Evolutionary conservation across 1,284 basidiomycete genomes (phyloP), one percentile per base, ranked within the genome.

Genomic region (Tilletiopsis washingtonensis): DNA sequence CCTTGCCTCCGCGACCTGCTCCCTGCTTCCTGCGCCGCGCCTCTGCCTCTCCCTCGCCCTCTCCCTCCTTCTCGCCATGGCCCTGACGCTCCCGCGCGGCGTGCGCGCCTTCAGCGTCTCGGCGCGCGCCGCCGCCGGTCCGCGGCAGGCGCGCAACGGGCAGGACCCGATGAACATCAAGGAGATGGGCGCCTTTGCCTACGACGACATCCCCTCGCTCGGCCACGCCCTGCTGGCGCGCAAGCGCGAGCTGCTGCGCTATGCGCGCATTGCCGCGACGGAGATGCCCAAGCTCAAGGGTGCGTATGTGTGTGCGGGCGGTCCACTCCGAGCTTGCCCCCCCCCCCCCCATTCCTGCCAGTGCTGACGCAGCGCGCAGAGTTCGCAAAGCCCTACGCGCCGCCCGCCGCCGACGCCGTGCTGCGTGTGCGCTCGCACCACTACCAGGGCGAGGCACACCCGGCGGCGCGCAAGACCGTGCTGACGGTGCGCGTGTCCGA

Each of bases 391-490:
- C 39, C 47, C 2, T 75, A 72, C 57, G 47, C 42, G 9, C 68
- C 67, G 11, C 74, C 75, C 1, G 39, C 54, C 1, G 12, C 47
- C 0, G 9, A 43, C 3, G 39, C 62, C 14, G 51, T 68, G 27
- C 48, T 73, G 15, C 47, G 56, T 54, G 65, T 68, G 57, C 53
- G 71, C 15, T 67, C 70, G 51, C 62, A 67, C 51, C 74, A 75
- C 58, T 74, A 69, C 48, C 73, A 75, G 46, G 75, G 74, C 40
- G 69, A 75, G 40, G 47, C 47, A 9, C 74, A 75, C 56, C 74
- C 75, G 3, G 71, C 59, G 9, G 60, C 66, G 17, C 63, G 70
- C 37, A 76, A 75, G 52, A 68, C 71, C 19, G 64, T 71, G 26
- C 57, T 75, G 32, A 57, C 54, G 11, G 57, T 74, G 32, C 38